Evolutionary conservation across 2,329 filamentous ascomycete genomes (phyloP).

Genomic region (Stromatinia cepivora): DNA sequence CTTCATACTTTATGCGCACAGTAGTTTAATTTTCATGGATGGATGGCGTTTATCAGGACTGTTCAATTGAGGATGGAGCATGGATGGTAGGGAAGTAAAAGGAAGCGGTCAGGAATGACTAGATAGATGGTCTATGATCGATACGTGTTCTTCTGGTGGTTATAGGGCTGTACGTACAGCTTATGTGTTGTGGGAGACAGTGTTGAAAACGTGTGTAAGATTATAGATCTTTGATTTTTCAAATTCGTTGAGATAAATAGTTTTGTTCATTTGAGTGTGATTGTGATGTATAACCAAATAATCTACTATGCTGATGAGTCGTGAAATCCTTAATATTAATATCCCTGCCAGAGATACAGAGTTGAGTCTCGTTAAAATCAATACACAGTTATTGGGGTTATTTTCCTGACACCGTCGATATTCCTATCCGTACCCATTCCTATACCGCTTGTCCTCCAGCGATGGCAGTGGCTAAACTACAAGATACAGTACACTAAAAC

Average conservation of each 20-base stretch:
- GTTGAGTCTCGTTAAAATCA: conserved; percentile 7
- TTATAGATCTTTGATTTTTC: conserved; percentile 25
- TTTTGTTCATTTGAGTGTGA: conserved; percentile 1
- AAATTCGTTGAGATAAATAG: background rate
- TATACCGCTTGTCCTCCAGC: background rate
- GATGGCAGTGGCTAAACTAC: background rate
- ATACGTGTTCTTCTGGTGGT: conserved; percentile 12
- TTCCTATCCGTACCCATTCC: conserved; percentile 2
- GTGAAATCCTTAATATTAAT: background rate
- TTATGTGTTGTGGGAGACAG: background rate
- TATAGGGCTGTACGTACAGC: conserved; percentile 11
- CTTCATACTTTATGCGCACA: conserved; percentile 9
- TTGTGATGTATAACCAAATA: background rate
- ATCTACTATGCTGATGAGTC: background rate
- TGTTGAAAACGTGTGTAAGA: conserved; percentile 19
- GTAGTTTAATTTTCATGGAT: conserved; percentile 21
- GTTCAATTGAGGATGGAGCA: background rate
- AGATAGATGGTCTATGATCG: conserved; percentile 19
- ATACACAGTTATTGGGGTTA: background rate
- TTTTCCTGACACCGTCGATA: background rate
- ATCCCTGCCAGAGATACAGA: background rate
- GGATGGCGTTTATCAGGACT: conserved; percentile 12
- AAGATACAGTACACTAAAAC: conserved; percentile 11
- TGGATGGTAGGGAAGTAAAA: conserved; percentile 14
- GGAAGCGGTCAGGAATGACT: conserved; percentile 11